A percentile compares a stretch with the other conserved stretches of the same genome.
phyloP scores from a whole-genome alignment of 768 basidiomycete genomes.

The Boletales sp. region DNA sequence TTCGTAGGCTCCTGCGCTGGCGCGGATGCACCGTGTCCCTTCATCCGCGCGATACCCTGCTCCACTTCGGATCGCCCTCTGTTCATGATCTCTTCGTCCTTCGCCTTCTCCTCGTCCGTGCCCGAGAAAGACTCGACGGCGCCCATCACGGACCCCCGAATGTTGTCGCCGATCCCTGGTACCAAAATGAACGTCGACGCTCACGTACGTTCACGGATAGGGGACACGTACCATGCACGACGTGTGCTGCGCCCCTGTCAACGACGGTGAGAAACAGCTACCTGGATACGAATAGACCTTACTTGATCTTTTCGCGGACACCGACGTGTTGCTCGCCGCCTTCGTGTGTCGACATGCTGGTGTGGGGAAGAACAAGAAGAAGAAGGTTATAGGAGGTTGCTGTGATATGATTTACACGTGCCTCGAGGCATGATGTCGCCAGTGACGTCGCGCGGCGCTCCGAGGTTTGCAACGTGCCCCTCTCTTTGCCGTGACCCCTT shows the following conservation, averaged over 20 bases:
- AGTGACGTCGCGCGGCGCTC: slow-evolving; percentile 19
- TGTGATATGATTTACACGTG: too few species aligned
- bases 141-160: slow-evolving; percentile 42
- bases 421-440: too few species aligned
- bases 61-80: slow-evolving; percentile 40
- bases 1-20: too few species aligned
- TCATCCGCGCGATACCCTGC: slow-evolving; percentile 35
- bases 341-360: slow-evolving; percentile 4
- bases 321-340: neutral
- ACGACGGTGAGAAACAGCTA: neutral
- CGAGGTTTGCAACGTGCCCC: slow-evolving; percentile 16
- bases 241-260: slow-evolving; percentile 33
- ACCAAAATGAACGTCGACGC: slow-evolving; percentile 1
- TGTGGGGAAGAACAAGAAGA: too few species aligned
- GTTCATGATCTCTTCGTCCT: slow-evolving; percentile 34
- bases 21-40: slow-evolving; percentile 3
- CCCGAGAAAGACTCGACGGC: slow-evolving; percentile 35
- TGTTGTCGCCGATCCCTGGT: slow-evolving; percentile 41
- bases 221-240: slow-evolving; percentile 32
- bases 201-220: neutral
- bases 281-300: neutral
- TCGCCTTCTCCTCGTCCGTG: slow-evolving; percentile 20
- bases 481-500: neutral
- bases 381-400: too few species aligned
- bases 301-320: slow-evolving; percentile 18